Conservation (phyloP, 371 early-diverging fungal species). For the Rhizopus microsporus region DNA sequence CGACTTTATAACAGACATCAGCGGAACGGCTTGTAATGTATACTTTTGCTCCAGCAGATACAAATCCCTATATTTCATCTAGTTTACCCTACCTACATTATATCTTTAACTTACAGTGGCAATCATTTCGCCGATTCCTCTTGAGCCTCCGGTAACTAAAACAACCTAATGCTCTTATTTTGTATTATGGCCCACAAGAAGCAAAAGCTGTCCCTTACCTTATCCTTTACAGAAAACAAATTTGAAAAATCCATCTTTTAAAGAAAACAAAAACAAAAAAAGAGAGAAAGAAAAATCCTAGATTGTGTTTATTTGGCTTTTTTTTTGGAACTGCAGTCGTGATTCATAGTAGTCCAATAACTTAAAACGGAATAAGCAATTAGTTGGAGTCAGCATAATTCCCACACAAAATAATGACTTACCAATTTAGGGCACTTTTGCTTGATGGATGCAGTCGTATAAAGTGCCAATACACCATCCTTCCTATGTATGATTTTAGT, state of each 20-base stretch:
- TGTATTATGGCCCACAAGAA: background rate
- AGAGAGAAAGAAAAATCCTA: background rate
- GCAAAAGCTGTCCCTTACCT: slow-evolving; percentile 3
- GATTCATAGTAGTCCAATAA: slow-evolving; percentile 25
- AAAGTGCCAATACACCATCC: slow-evolving; percentile 13
- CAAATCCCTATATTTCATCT: slow-evolving; percentile 53
- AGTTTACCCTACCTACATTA: background rate
- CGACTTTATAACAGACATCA: slow-evolving; percentile 59
- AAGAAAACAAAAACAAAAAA: background rate
- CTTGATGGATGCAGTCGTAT: slow-evolving; percentile 8
- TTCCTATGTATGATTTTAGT: slow-evolving; percentile 5
- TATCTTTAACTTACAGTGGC: slow-evolving; percentile 33
- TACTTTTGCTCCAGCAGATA: slow-evolving; percentile 75
- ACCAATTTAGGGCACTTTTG: slow-evolving; percentile 12
- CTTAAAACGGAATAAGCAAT: slow-evolving; percentile 7
- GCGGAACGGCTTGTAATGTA: slow-evolving; percentile 74
- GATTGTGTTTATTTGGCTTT: background rate
- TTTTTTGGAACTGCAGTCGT: slow-evolving; percentile 14
- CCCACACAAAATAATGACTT: slow-evolving; percentile 1
- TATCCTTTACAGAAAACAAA: slow-evolving; percentile 76
- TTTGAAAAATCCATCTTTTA: slow-evolving; percentile 41
- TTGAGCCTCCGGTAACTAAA: slow-evolving; percentile 83
- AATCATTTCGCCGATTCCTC: slow-evolving; percentile 69
- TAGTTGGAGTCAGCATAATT: slow-evolving; percentile 6
- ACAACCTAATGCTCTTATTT: slow-evolving; percentile 55